Base-by-base conservation (phyloP, 495 filamentous ascomycete species). In the Daldinia vernicosa region DNA sequence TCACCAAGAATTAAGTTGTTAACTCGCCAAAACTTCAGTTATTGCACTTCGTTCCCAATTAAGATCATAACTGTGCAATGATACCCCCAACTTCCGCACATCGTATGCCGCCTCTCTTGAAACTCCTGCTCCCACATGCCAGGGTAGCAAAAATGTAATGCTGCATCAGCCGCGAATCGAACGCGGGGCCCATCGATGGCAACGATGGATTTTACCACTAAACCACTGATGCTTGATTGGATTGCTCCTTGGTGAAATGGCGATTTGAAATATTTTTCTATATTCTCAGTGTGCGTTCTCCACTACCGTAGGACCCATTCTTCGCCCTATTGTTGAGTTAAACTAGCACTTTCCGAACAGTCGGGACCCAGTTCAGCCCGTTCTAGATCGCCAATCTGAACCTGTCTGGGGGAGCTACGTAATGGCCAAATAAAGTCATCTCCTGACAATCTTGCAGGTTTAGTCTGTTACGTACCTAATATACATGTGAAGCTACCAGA, bases 161-260 rank as follows among this genome's bases (percentile, higher is more conserved):
- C 75, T 81, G 80, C 80, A 77, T 78, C 77, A 81, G 79, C 80
- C 80, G 80, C 77, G 80, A 82, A 82, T 82, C 81, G 81, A 83
- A 83, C 81, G 76, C 81, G 81, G 81, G 81, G 81, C 81, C 79
- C 81, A 82, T 83, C 81, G 80, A 83, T 83, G 81, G 81, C 81
- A 83, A 83, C 81, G 81, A 83, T 82, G 81, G 79, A 82, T 83
- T 83, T 82, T 83, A 83, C 81, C 81, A 83, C 81, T 83, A 83
- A 82, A 82, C 79, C 80, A 82, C 80, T 80, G 77, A 78, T 77
- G 75, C 75, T 47, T 19, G 9, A 11, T 22, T 22, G 19, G 19
- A 47, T 24, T 22, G 43, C 9, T 47, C 43, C 43, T 47, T 19
- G 43, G 24, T 24, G 19, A 24, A 47, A 24, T 22, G 24, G 0